Conservation (phyloP, 2,329 filamentous ascomycete genomes). For the Diplodia corticola region DNA sequence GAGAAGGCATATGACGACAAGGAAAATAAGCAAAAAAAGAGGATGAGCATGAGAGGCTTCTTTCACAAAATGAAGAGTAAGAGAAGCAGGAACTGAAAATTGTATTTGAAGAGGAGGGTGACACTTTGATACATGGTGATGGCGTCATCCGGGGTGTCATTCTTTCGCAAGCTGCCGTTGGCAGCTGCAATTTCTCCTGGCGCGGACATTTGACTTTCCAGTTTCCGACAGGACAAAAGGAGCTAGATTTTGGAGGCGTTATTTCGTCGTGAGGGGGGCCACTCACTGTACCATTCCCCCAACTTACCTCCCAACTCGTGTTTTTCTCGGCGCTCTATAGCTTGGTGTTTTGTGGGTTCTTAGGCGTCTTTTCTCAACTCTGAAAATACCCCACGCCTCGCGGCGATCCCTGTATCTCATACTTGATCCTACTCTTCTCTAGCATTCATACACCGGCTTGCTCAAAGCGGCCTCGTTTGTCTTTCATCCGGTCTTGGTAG, state of each 20-base stretch:
- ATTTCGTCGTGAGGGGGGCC: neutral
- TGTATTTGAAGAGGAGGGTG: neutral
- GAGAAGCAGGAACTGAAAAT: neutral
- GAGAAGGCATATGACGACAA: slow-evolving; percentile 23
- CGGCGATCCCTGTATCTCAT: neutral
- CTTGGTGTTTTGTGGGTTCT: neutral
- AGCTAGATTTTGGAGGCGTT: neutral
- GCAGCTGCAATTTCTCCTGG: neutral
- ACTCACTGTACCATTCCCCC: slow-evolving; percentile 2
- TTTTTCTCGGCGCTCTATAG: neutral
- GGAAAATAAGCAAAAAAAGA: slow-evolving; percentile 12
- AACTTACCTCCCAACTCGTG: neutral
- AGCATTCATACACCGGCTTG: neutral
- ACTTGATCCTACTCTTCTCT: neutral
- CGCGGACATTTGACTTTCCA: neutral
- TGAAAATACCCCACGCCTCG: slow-evolving; percentile 5
- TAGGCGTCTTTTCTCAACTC: slow-evolving; percentile 1
- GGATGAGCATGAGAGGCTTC: slow-evolving; percentile 18
- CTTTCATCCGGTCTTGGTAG: neutral
- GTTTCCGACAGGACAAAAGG: neutral
- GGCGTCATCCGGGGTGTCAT: neutral
- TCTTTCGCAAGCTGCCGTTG: neutral
- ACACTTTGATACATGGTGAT: neutral
- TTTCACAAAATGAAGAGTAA: slow-evolving; percentile 20
- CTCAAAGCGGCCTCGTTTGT: neutral